phyloP scores from a whole-genome alignment of 345 rosid species.

The Citrus mangshanensis region DNA sequence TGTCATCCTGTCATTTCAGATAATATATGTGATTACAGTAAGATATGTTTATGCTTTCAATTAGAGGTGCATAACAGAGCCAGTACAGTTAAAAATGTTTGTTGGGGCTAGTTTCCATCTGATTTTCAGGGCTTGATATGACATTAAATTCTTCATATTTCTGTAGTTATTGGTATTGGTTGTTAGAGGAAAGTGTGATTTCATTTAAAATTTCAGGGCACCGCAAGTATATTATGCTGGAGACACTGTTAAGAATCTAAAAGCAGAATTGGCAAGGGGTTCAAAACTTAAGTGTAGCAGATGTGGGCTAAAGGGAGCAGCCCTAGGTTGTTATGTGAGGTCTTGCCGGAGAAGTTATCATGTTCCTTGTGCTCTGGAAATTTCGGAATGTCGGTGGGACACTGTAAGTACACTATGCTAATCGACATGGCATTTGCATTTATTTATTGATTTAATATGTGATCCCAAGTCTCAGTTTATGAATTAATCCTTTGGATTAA shows the following conservation, averaged over 20 bases:
- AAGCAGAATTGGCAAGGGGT: slow-evolving; percentile 72
- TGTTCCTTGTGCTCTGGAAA: slow-evolving; percentile 66
- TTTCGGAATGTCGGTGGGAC: slow-evolving; percentile 76
- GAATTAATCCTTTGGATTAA: not conserved
- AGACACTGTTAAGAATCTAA: slow-evolving; percentile 62
- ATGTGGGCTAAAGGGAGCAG: slow-evolving; percentile 82
- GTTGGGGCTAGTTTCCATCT: not conserved
- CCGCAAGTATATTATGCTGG: slow-evolving; percentile 67
- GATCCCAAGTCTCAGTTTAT: not conserved
- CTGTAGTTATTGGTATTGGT: not conserved
- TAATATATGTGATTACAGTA: not conserved
- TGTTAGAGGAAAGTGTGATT: not conserved
- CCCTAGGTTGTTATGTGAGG: slow-evolving; percentile 75
- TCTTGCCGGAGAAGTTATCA: slow-evolving; percentile 82
- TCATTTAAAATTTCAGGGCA: slow-evolving; percentile 51
- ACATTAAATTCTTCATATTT: not conserved
- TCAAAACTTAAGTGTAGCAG: slow-evolving; percentile 65
- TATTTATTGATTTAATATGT: not conserved
- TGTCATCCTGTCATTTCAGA: not conserved
- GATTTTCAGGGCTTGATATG: not conserved
- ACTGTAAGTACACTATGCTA: slow-evolving; percentile 33
- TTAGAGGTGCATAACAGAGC: not conserved
- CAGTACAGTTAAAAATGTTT: not conserved
- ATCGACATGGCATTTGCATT: not conserved
- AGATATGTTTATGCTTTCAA: not conserved